phyloP scores from a whole-genome alignment of 192 early-diverging fungal species.

The Linnemannia schmuckeri region DNA sequence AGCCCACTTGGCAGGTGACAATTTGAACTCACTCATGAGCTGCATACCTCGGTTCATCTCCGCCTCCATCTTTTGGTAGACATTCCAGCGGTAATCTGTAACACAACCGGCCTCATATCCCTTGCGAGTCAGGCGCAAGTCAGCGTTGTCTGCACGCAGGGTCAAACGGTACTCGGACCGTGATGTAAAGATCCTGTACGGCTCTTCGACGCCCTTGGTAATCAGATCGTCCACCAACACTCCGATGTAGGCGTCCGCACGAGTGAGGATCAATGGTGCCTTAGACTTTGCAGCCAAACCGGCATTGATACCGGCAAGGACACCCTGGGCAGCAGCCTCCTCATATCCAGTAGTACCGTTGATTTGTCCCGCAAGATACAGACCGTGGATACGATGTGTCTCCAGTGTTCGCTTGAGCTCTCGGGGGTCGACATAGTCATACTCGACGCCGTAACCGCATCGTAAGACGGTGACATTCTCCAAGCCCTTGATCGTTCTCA shows the following conservation, averaged over 20 bases:
- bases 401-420: conserved; percentile 81
- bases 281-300: conserved; percentile 67
- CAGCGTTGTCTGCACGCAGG: conserved; percentile 84
- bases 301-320: conserved; percentile 85
- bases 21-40: conserved; percentile 60
- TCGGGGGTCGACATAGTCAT: conserved; percentile 87
- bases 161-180: conserved; percentile 85
- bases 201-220: conserved; percentile 85
- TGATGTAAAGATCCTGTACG: conserved; percentile 87
- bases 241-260: conserved; percentile 86
- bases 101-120: conserved; percentile 71
- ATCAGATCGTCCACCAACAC: conserved; percentile 87
- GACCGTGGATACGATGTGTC: conserved; percentile 81
- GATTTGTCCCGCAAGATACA: conserved; percentile 88
- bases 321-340: conserved; percentile 85
- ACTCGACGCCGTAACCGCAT: conserved; percentile 85
- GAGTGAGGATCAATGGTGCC: conserved; percentile 73
- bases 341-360: conserved; percentile 92
- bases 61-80: conserved; percentile 57
- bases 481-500: conserved; percentile 80
- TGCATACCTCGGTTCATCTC: conserved; percentile 64
- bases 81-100: conserved; percentile 61
- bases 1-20: conserved; percentile 70
- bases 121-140: conserved; percentile 78
- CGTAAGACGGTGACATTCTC: conserved; percentile 78